Conservation (phyloP, 805 yeast species). For the Starmerella vaccinii region DNA sequence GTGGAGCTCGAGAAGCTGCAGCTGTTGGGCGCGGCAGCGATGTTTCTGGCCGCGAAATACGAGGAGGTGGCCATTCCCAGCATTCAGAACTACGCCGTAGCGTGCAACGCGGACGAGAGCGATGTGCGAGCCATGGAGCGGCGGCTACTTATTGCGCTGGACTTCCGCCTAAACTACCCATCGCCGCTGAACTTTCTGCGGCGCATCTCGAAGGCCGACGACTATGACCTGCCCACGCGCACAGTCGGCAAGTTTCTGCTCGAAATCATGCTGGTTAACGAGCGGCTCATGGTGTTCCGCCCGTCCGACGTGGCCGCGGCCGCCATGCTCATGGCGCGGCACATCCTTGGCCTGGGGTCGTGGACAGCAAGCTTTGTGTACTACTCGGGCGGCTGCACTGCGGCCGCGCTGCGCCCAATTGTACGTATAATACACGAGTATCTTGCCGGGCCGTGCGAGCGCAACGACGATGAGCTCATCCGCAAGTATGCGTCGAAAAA, state of each 20-base stretch:
- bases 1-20: slow-evolving; percentile 74
- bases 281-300: slow-evolving; percentile 56
- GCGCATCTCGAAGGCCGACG: slow-evolving; percentile 82
- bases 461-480: slow-evolving; percentile 67
- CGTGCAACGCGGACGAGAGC: slow-evolving; percentile 57
- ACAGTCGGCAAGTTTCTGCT: slow-evolving; percentile 75
- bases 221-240: slow-evolving; percentile 72
- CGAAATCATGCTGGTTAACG: slow-evolving; percentile 68
- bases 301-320: slow-evolving; percentile 81
- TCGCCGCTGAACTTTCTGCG: slow-evolving; percentile 84
- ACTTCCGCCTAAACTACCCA: slow-evolving; percentile 72
- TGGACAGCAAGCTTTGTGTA: slow-evolving; percentile 86
- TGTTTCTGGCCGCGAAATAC: slow-evolving; percentile 84
- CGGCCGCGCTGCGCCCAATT: slow-evolving; percentile 59
- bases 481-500: slow-evolving; percentile 84
- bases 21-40: slow-evolving; percentile 71
- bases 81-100: slow-evolving; percentile 72
- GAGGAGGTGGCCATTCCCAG: slow-evolving; percentile 88
- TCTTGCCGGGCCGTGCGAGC: slow-evolving; percentile 63
- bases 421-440: slow-evolving; percentile 68
- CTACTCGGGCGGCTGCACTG: slow-evolving; percentile 82
- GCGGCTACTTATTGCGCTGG: slow-evolving; percentile 57
- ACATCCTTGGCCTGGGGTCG: slow-evolving; percentile 44
- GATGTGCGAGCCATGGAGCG: slow-evolving; percentile 78
- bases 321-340: slow-evolving; percentile 74